Evolutionary conservation across 306 rosid genomes (phyloP), one percentile per base, ranked within the genome.

Genomic region (Dalbergia cultrata): DNA sequence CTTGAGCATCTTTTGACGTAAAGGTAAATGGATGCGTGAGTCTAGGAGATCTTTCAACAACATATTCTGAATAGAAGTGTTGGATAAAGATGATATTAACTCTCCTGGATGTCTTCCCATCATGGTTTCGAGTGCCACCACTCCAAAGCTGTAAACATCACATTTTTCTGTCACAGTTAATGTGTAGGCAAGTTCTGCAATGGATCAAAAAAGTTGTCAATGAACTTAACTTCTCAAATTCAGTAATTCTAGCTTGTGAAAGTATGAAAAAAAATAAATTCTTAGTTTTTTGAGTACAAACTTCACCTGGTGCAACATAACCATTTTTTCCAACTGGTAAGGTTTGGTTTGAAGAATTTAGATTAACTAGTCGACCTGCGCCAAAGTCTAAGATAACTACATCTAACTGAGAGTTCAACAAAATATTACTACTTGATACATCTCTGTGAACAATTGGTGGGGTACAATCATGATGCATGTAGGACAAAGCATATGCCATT

Each of bases 71-170:
- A 19, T 31, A 11, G 52, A 9, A 9, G 34, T 0, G 7, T 26
- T 47, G 16, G 34, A 31, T 7, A 74, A 43, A 14, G 58, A 14
- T n/a, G 43, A 41, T 5, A 66, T 11, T 5, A 75, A 0, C 6
- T 60, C 79, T n/a, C 60, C 58, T 7, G 69, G 79, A 16, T 74
- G 79, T 0, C 0, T 39, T 22, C 81, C 74, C 57, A 67, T 56
- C 5, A 77, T 4, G 5, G 56, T 65, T 77, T 77, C 74, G 16
- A 77, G 22, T 4, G 59, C 45, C 45, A 77, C 49, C 18, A 54
- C 75, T 53, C 68, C 75, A 39, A 77, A 77, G 0, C 56, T 75
- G 18, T 75, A 61, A 13, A 75, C 61, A 44, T 75, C 80, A 47
- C 71, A 75, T 75, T 75, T 75, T 21, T 63, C 59, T 13, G 72